Base-by-base conservation (phyloP, 768 basidiomycete species). In the Tylopilus rubrobrunneus region DNA sequence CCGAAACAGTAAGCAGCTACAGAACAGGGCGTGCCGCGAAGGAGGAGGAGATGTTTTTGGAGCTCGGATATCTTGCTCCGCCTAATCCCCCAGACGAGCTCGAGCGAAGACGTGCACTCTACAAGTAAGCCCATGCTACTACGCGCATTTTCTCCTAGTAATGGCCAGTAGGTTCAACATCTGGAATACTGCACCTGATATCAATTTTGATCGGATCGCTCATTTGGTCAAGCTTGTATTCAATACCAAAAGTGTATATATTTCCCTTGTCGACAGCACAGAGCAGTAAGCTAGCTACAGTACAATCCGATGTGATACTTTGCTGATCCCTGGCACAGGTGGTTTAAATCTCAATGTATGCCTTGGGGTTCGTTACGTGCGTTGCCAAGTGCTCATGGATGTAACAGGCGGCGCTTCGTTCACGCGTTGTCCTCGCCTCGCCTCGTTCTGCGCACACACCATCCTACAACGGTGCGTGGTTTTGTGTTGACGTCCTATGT, bases 221-320 rank as follows among this genome's bases (percentile, higher is more conserved):
- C 92, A 96, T 67, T 80, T 98, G 27, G 89, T 89, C 39, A 95
- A 95, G 72, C 75, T 97, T 39, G 95, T 98, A 7, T 98, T 98
- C 71, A 88, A 80, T 63, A 89, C 93, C 2, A 90, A 89, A 66
- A 85, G 88, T 14, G 93, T 95, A 2, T 68, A 84, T 23, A 89
- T 98, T 21, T 83, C 87, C 8, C 73, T 96, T 36, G 78, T 93
- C n/a, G 93, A 96, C 65, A 84, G 83, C 12, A 83, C 85, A 41
- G 87, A 89, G 55, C 88, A 92, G 87, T 90, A 71, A 70, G 87
- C 67, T 50, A 15, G 51, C 21, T 49, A 37, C 49, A 52, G 56
- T 52, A 14, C 36, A 48, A 28, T 36, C 21, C 40, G 48, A 5
- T 59, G 21, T 23, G 34, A 36, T 41, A 34, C 15, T 31, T 51